A percentile compares a stretch with the other conserved stretches of the same genome.
phyloP scores from a whole-genome alignment of 495 filamentous ascomycete genomes.

The Penicillium coprophilum region DNA sequence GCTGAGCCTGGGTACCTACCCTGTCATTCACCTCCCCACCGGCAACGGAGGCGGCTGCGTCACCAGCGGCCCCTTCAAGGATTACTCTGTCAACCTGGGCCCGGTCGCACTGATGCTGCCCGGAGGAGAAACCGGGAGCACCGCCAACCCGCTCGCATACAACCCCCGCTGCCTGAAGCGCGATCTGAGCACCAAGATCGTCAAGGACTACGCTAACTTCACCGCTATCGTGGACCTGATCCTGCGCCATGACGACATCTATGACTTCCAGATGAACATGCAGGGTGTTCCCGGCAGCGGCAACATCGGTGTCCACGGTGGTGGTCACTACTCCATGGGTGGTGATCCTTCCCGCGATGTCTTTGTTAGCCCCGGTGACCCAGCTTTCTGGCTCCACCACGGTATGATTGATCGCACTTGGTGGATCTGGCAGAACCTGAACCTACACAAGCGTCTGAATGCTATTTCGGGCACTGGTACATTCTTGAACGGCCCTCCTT shows the following conservation, averaged over 20 bases:
- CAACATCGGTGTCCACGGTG: constrained; percentile 58
- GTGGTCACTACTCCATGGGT: constrained; percentile 63
- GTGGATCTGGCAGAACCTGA: constrained; percentile 69
- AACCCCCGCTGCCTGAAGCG: constrained; percentile 67
- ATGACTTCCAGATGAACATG: constrained; percentile 52
- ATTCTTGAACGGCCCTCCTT: constrained; percentile 53
- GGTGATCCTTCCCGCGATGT: constrained; percentile 62
- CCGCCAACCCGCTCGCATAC: constrained; percentile 36
- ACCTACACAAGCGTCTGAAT: constrained; percentile 45
- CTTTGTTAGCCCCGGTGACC: constrained; percentile 61
- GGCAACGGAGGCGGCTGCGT: constrained; percentile 68
- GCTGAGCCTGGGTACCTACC: constrained; percentile 17
- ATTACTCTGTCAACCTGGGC: constrained; percentile 52
- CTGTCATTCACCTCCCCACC: constrained; percentile 36
- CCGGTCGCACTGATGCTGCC: constrained; percentile 42
- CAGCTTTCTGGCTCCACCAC: constrained; percentile 69
- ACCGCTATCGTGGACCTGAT: constrained; percentile 49
- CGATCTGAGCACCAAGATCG: constrained; percentile 55
- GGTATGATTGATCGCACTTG: constrained; percentile 66
- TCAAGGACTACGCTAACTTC: constrained; percentile 51
- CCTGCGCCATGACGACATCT: constrained; percentile 42
- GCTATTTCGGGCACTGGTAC: constrained; percentile 56
- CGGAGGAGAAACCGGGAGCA: constrained; percentile 19
- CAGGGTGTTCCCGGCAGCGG: constrained; percentile 50
- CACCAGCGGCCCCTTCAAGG: constrained; percentile 56